phyloP scores from a whole-genome alignment of 345 rosid genomes.

The Carallia pectinifolia region DNA sequence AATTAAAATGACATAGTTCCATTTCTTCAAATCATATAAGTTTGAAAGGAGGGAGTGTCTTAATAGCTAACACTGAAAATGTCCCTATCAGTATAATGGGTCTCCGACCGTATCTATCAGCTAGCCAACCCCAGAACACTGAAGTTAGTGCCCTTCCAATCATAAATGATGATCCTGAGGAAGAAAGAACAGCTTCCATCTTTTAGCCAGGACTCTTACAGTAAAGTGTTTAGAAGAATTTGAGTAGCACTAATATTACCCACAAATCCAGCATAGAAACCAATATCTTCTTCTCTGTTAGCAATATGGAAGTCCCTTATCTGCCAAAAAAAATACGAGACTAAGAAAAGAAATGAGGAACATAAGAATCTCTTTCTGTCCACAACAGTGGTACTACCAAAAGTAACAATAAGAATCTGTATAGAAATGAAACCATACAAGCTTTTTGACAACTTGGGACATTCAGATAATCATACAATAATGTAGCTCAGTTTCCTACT shows the following conservation, averaged over 20 bases:
- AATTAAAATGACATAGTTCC: neutral
- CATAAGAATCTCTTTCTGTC: neutral
- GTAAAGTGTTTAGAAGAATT: neutral
- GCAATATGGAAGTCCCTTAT: conserved; percentile 23
- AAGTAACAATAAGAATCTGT: neutral
- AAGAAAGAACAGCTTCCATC: neutral
- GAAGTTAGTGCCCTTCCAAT: conserved; percentile 28
- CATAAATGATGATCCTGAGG: conserved; percentile 28
- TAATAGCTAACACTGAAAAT: conserved; percentile 18
- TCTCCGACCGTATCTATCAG: conserved; percentile 30
- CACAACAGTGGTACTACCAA: neutral
- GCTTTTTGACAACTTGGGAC: no score
- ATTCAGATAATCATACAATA: no score
- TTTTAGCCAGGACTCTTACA: neutral
- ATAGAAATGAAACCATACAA: no score
- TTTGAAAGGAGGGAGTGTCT: neutral
- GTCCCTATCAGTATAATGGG: conserved; percentile 24
- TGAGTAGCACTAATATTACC: conserved; percentile 5
- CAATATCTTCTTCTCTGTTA: conserved; percentile 26
- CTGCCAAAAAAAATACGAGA: conserved; percentile 2
- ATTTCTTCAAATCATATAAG: neutral
- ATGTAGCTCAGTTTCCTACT: no score
- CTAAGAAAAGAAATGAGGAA: neutral
- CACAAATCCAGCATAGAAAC: conserved; percentile 27
- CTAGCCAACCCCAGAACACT: conserved; percentile 22